Evolutionary conservation across 1,284 basidiomycete genomes (phyloP).

Genomic region (Takashimella tepidaria): DNA sequence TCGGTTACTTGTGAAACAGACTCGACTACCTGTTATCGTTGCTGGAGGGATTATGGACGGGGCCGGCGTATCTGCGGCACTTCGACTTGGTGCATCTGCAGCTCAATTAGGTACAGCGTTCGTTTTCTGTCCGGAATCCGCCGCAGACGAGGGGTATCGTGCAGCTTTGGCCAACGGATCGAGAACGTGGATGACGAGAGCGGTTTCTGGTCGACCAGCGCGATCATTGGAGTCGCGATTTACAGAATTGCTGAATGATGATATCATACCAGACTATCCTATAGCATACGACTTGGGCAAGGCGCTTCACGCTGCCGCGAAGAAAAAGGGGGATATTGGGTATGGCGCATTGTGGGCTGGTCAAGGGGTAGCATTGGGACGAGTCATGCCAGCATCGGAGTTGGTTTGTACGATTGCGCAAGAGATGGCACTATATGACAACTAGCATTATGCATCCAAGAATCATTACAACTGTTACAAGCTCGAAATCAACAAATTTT

Average conservation of each 20-base stretch:
- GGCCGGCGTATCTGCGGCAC: slow-evolving; percentile 13
- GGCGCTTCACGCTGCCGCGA: slow-evolving; percentile 30
- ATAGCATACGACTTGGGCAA: slow-evolving; percentile 36
- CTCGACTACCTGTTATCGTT: slow-evolving; percentile 29
- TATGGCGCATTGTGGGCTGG: slow-evolving; percentile 41
- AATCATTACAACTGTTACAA: not conserved
- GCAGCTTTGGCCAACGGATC: slow-evolving; percentile 11
- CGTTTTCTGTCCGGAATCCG: slow-evolving; percentile 26
- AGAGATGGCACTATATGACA: too few species aligned
- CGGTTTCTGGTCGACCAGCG: slow-evolving; percentile 35
- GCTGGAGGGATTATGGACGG: slow-evolving; percentile 40
- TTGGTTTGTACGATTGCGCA: slow-evolving; percentile 20
- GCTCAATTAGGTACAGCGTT: slow-evolving; percentile 42
- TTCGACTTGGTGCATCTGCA: slow-evolving; percentile 28
- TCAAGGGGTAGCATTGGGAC: slow-evolving; percentile 21
- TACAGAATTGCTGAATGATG: slow-evolving; percentile 13
- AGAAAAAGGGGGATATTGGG: slow-evolving; percentile 24
- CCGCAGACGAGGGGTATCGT: slow-evolving; percentile 25
- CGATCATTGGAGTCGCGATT: slow-evolving; percentile 24
- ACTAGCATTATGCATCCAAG: not conserved
- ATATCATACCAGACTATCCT: slow-evolving; percentile 26
- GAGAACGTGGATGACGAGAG: not conserved
- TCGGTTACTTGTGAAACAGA: slow-evolving; percentile 12
- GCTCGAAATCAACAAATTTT: not conserved
- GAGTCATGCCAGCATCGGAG: slow-evolving; percentile 25